Base-by-base conservation (phyloP, 2,329 filamentous ascomycete species). In the Talaromyces verruculosus region DNA sequence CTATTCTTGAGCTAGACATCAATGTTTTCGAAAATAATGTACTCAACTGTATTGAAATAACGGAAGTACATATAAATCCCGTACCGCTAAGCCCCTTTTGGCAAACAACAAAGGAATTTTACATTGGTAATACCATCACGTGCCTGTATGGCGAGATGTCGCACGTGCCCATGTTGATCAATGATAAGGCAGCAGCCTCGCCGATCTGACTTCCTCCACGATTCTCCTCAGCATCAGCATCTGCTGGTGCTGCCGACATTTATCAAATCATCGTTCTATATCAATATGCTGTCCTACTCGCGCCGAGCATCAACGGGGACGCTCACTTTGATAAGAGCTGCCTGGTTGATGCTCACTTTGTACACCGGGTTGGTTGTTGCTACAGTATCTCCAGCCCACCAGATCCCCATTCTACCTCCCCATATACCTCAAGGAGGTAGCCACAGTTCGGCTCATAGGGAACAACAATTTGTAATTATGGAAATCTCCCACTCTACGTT, bases 381-480 rank as follows among this genome's bases (percentile, higher is more conserved):
- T 35, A 57, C 47, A 41, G 47, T 51, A 7, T 53, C 61, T 4
- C 47, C 22, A n/a, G 22, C 63, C 63, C 47, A 37, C 30, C 59
- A 61, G 65, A 70, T 71, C 33, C 76, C 73, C 58, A 71, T 77
- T 49, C 64, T 78, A 64, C 71, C 71, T 59, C 77, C 77, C 67
- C 73, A 73, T 64, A 67, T 77, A 55, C 75, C 77, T 15, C 66
- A 75, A 61, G 67, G 65, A 8, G 71, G 70, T 10, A 45, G 43
- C 47, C 47, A n/a, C 6, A 11, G 11, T 19, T 30, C 5, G n/a
- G n/a, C 3, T 17, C 33, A 65, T 17, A 70, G 72, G n/a, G 69
- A 67, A 25, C 73, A 77, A 71, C 73, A 79, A 59, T 80, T 80
- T 74, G 78, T 79, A 73, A 59, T 33, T n/a, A 49, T 47, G 13